phyloP scores from a whole-genome alignment of 2,329 filamentous ascomycete species.

The Trichoderma sp. region DNA sequence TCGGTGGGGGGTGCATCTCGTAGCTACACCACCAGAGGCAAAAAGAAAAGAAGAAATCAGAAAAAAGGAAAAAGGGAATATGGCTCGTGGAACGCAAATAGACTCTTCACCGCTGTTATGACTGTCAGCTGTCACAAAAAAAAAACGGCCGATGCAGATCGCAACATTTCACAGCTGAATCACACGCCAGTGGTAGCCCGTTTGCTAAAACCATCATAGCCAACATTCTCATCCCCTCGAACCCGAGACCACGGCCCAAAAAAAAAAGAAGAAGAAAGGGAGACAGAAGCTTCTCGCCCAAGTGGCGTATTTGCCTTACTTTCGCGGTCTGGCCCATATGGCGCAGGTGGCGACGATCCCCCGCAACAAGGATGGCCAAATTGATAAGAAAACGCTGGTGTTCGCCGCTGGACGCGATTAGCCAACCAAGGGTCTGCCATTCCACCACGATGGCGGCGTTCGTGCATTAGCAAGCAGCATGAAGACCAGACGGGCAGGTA shows the following conservation, averaged over 20 bases:
- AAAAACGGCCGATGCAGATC: background rate
- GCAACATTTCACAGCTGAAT: background rate
- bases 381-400: conserved; percentile 10
- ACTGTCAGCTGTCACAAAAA: background rate
- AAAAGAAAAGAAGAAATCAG: background rate
- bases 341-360: conserved; percentile 14
- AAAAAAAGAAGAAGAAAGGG: background rate
- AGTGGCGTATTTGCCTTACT: conserved; percentile 16
- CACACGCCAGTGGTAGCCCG: background rate
- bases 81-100: background rate
- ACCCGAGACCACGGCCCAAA: background rate
- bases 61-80: background rate
- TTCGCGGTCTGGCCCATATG: background rate
- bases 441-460: conserved; percentile 11
- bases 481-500: conserved; percentile 21
- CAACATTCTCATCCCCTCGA: background rate
- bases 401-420: conserved; percentile 5
- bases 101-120: conserved; percentile 6
- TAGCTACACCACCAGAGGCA: background rate
- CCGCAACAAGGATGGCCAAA: conserved; percentile 10
- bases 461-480: conserved; percentile 19
- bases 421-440: conserved; percentile 6
- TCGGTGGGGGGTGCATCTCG: background rate
- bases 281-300: background rate
- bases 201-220: background rate